phyloP scores from a whole-genome alignment of 2,329 filamentous ascomycete species.

The Claviceps sorghi region DNA sequence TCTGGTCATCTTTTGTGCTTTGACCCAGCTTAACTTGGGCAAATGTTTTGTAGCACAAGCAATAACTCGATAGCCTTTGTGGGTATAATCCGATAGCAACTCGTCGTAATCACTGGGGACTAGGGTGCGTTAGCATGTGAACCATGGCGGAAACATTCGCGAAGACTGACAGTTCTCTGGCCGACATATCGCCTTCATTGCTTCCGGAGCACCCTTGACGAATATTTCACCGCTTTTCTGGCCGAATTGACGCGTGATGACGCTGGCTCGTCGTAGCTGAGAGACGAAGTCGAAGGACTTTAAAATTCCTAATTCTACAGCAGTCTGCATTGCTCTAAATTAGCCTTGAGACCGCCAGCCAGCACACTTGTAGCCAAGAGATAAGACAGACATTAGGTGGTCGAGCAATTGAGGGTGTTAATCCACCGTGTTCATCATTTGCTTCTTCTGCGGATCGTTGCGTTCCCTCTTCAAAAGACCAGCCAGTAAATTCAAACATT shows the following conservation, averaged over 20 bases:
- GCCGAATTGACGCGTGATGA: slow-evolving; percentile 79
- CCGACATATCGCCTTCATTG: slow-evolving; percentile 85
- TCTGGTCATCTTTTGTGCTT: slow-evolving; percentile 85
- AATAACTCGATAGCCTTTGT: slow-evolving; percentile 91
- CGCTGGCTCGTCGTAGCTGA: slow-evolving; percentile 79
- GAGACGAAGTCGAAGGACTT: slow-evolving; percentile 93
- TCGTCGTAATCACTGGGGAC: slow-evolving; percentile 85
- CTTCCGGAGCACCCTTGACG: slow-evolving; percentile 93
- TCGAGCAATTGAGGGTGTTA: slow-evolving; percentile 78
- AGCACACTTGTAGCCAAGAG: neutral
- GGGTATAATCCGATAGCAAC: slow-evolving; percentile 77
- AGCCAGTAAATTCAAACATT: slow-evolving; percentile 95
- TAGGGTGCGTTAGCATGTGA: slow-evolving; percentile 14
- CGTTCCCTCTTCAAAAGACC: slow-evolving; percentile 81
- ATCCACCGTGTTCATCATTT: slow-evolving; percentile 58
- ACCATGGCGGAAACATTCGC: neutral
- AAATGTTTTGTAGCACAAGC: slow-evolving; percentile 85
- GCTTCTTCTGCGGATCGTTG: slow-evolving; percentile 49
- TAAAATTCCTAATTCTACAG: slow-evolving; percentile 76
- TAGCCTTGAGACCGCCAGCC: slow-evolving; percentile 8
- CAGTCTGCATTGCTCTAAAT: slow-evolving; percentile 21
- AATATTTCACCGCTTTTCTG: slow-evolving; percentile 74
- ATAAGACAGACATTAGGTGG: slow-evolving; percentile 43
- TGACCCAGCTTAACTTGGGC: slow-evolving; percentile 79
- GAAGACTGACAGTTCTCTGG: slow-evolving; percentile 55